Evolutionary conservation across 768 basidiomycete species (phyloP).

Genomic region (Tylopilus plumbeoviolaceoides): DNA sequence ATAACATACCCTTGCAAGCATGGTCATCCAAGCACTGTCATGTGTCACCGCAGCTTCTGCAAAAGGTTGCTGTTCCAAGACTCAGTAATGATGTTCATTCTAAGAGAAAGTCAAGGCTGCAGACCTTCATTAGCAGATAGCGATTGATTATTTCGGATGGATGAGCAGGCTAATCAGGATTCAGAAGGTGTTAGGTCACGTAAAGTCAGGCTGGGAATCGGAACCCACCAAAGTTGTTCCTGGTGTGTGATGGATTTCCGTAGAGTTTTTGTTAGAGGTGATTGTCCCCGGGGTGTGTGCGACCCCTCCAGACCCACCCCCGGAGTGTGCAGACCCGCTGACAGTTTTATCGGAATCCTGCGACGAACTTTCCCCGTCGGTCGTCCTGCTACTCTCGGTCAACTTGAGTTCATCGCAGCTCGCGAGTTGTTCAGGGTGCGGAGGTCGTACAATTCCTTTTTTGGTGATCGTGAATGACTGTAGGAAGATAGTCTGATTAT

Average conservation of each 20-base stretch:
- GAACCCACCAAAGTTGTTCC: not conserved
- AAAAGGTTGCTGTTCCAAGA: not conserved
- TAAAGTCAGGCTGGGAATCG: not conserved
- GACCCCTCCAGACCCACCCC: not conserved
- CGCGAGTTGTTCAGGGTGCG: not conserved
- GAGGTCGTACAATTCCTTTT: not conserved
- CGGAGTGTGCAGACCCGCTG: no score
- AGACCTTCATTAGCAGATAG: not conserved
- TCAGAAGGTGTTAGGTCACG: not conserved
- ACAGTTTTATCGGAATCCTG: not conserved
- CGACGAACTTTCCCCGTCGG: not conserved
- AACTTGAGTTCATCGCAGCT: not conserved
- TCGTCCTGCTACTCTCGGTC: not conserved
- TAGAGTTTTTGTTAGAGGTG: no score
- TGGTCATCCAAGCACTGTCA: not conserved
- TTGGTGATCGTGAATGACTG: not conserved
- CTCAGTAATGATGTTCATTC: not conserved
- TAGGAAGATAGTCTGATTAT: not conserved
- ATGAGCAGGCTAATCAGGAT: not conserved
- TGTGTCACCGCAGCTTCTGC: not conserved
- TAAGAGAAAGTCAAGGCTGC: no score
- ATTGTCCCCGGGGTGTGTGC: no score
- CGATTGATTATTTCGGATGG: not conserved
- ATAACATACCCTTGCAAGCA: not conserved
- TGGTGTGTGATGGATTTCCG: not conserved